phyloP scores from a whole-genome alignment of 1,284 basidiomycete genomes.

The Inonotus hispidus region DNA sequence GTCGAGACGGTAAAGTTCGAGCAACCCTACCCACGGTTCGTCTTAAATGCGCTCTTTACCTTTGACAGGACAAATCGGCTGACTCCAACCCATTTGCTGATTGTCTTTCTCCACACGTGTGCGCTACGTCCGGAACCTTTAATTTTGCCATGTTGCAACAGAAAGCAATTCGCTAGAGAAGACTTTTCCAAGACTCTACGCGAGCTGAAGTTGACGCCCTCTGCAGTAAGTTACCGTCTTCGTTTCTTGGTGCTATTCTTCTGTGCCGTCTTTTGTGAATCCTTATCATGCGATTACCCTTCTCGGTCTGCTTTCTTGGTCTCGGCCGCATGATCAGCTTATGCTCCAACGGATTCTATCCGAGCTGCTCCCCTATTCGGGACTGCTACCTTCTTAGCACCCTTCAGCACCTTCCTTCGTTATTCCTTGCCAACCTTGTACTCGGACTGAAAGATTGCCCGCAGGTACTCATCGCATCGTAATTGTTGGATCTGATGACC shows the following conservation, averaged over 20 bases:
- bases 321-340: not conserved
- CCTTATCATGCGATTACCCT: not conserved
- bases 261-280: not conserved
- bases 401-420: not conserved
- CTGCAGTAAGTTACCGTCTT: conserved; percentile 51
- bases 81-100: not conserved
- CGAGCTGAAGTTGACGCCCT: conserved; percentile 73
- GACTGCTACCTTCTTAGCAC: too few relatives aligned
- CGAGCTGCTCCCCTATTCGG: too few relatives aligned
- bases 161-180: conserved; percentile 59
- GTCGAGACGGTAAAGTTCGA: conserved; percentile 74
- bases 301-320: not conserved
- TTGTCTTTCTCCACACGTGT: not conserved
- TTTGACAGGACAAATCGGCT: not conserved
- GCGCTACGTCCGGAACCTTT: not conserved
- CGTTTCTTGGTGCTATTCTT: not conserved
- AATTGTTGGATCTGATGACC: conserved; percentile 18
- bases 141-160: conserved; percentile 26
- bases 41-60: conserved; percentile 10
- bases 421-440: not conserved
- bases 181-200: conserved; percentile 67
- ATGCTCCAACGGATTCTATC: not conserved
- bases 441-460: conserved; percentile 4
- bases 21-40: conserved; percentile 80
- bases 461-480: conserved; percentile 50